Evolutionary conservation across 371 early-diverging fungal species (phyloP), one percentile per base, ranked within the genome.

Genomic region (Mortierella polycephala): DNA sequence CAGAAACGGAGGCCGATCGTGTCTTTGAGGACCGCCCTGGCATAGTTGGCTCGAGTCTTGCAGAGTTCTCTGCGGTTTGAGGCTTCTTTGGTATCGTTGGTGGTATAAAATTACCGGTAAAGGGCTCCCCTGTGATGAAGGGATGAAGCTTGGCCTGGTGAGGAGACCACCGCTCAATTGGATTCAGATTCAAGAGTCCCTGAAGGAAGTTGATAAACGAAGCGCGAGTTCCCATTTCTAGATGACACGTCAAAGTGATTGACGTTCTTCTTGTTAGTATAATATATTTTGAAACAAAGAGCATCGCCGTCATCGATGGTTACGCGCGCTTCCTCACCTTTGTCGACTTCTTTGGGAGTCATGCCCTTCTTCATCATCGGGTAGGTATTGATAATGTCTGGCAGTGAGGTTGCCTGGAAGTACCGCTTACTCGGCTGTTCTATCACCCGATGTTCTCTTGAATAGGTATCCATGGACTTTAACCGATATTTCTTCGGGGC

Each of bases 111-210:
- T 85, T 84, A 1, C 89, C 90, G 8, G 80, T 81, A 47, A 88
- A 94, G n/a, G 85, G 85, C 62, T 95, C 92, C 11, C 95, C 96
- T 0, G 97, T 96, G 59, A 98, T 91, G 72, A 99, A 98, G 2
- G 99, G 99, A 69, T 99, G 99, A 67, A 92, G 82, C 14, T 89
- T 84, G 7, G 98, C 98, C 69, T 99, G 95, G 46, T 91, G 92
- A 5, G 99, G 97, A 4, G 95, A 92, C 96, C 96, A 96, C 60
- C 99, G 89, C 74, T 93, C 93, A 47, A 95, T 83, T 0, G 98
- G 98, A 62, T 99, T 96, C 14, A 98, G 73, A 56, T 92, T 90
- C 64, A 99, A 83, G 13, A 96, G 81, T 7, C 96, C 96, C 45
- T 87, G 83, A 12, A 98, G 64, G 76, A 99, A 99, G 81, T 99